Percentiles rank a stretch among this genome's conserved stretches.
phyloP scores from a whole-genome alignment of 805 yeast genomes.

The Candida jianshihensis region DNA sequence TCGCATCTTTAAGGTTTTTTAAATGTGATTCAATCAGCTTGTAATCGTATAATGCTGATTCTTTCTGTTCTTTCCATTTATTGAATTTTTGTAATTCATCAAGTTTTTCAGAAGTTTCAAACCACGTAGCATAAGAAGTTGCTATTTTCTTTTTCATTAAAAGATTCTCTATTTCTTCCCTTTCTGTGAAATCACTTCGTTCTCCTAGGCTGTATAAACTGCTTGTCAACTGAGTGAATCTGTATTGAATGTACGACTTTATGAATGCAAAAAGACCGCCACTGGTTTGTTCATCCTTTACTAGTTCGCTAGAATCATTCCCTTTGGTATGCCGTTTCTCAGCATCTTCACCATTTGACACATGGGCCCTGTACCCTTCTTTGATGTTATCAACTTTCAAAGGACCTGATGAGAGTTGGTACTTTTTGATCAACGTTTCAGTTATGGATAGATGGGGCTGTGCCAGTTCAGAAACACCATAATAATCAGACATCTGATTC shows the following conservation, averaged over 20 bases:
- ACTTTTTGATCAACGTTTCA: conserved; percentile 10
- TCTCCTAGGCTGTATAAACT: conserved; percentile 6
- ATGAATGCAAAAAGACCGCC: conserved; percentile 5
- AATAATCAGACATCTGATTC: conserved; percentile 11
- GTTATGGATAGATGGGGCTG: conserved; percentile 9
- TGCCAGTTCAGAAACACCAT: conserved; percentile 6
- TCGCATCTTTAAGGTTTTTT: conserved; percentile 49
- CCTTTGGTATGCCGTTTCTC: background rate
- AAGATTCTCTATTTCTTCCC: conserved; percentile 30
- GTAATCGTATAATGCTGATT: conserved; percentile 69
- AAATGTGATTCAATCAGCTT: conserved; percentile 48
- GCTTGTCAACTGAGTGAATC: background rate
- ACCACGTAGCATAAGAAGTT: conserved; percentile 59
- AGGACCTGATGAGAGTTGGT: background rate
- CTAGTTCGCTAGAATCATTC: background rate
- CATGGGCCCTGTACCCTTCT: background rate
- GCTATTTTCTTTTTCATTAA: conserved; percentile 41
- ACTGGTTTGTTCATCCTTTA: background rate
- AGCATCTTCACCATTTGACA: no score
- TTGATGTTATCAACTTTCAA: conserved; percentile 1
- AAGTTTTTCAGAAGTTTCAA: conserved; percentile 48
- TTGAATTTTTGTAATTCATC: conserved; percentile 61
- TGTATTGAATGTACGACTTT: conserved; percentile 3
- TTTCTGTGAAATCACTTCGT: conserved; percentile 22
- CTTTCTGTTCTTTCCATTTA: conserved; percentile 61